A percentile compares a stretch with the other conserved stretches of the same genome.
phyloP scores from a whole-genome alignment of 169 alveolate species.

The Plasmodium knowlesi region DNA sequence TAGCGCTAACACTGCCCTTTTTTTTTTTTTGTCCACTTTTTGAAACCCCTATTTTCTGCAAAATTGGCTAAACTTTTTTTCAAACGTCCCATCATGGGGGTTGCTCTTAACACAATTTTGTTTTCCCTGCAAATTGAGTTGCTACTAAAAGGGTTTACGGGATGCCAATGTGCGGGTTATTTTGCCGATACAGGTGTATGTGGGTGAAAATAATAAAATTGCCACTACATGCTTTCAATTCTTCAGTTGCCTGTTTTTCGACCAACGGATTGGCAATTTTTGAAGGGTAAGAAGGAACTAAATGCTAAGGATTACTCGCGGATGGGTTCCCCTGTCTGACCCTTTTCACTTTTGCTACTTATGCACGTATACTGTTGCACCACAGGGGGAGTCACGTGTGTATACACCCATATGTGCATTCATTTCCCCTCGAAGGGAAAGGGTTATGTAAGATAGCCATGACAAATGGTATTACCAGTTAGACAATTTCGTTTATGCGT shows the following conservation, averaged over 20 bases:
- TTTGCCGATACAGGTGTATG: background rate
- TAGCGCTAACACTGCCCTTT: background rate
- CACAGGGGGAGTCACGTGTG: background rate
- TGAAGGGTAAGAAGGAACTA: background rate
- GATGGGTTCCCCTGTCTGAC: background rate
- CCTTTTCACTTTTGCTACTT: background rate
- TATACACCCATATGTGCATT: background rate
- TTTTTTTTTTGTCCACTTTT: slow-evolving; percentile 14
- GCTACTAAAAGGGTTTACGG: background rate
- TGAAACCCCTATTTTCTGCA: background rate
- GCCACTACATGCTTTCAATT: background rate
- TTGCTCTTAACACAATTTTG: background rate
- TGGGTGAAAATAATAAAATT: background rate
- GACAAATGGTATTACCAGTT: background rate
- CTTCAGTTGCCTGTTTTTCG: background rate
- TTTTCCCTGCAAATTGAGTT: background rate
- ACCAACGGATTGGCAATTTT: background rate
- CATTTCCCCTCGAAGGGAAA: background rate
- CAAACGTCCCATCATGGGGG: background rate
- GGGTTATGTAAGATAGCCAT: background rate
- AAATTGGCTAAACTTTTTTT: slow-evolving; percentile 7
- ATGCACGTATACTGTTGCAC: background rate
- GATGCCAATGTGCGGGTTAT: background rate
- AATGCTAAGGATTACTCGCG: background rate
- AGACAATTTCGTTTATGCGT: background rate